Conservation (phyloP, 2,329 filamentous ascomycete species). For the Ceratocystis diversiconidia region DNA sequence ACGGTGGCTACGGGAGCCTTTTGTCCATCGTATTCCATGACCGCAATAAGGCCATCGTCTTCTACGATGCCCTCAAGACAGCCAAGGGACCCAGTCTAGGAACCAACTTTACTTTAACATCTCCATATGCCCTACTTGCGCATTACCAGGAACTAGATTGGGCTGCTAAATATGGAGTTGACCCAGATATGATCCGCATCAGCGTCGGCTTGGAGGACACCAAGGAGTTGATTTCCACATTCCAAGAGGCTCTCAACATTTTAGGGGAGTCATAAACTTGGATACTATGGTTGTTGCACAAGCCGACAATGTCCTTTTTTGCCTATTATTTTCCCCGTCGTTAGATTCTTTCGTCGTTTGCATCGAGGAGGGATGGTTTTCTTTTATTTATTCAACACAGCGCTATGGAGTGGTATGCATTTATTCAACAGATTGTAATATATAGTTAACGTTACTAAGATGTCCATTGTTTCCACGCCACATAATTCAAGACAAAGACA, state of each 20-base stretch:
- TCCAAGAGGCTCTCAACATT: conserved; percentile 55
- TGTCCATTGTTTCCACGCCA: background rate
- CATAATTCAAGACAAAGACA: background rate
- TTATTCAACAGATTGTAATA: background rate
- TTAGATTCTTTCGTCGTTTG: background rate
- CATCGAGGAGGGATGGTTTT: background rate
- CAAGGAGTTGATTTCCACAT: conserved; percentile 45
- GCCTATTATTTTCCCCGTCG: background rate
- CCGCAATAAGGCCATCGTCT: conserved; percentile 56
- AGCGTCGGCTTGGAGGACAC: conserved; percentile 83
- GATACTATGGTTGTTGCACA: too few relatives aligned
- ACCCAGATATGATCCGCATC: conserved; percentile 65
- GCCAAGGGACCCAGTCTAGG: conserved; percentile 90
- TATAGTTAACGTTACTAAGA: conserved; percentile 1
- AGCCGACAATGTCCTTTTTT: too few relatives aligned
- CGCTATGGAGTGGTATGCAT: background rate
- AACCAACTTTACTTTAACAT: conserved; percentile 89
- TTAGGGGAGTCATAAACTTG: background rate
- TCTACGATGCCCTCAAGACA: conserved; percentile 75
- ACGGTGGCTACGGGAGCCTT: conserved; percentile 78
- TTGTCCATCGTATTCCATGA: conserved; percentile 70
- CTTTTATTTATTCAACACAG: conserved; percentile 5
- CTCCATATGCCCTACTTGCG: conserved; percentile 79
- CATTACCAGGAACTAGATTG: conserved; percentile 90
- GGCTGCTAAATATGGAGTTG: conserved; percentile 69